These are phyloP conservation scores for Saccharomycopsis microspora DNA, from an alignment of 805 yeast genomes.

Conservation along the genomic window DNA sequence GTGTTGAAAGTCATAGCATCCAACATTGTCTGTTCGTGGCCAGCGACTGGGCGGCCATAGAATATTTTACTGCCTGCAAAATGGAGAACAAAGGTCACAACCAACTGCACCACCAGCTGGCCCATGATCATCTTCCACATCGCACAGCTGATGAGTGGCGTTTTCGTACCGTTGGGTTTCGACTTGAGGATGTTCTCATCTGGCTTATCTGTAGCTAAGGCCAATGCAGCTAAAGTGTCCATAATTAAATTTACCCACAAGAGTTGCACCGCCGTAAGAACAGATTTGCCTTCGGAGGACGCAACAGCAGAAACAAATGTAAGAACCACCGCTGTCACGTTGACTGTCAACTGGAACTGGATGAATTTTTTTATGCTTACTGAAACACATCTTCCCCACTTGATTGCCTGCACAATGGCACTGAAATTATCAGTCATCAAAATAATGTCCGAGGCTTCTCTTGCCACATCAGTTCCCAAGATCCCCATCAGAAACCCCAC, in stretches of 20 bases:
- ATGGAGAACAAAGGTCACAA: constrained; percentile 69
- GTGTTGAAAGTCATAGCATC: constrained; percentile 87
- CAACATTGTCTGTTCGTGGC: constrained; percentile 45
- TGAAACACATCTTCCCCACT: constrained; percentile 98
- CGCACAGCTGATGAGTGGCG: constrained; percentile 73
- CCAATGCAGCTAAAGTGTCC: constrained; percentile 97
- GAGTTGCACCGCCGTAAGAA: constrained; percentile 92
- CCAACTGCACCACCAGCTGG: constrained; percentile 69
- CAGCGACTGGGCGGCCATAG: constrained; percentile 24
- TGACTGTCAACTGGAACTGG: constrained; percentile 94
- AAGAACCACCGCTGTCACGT: constrained; percentile 88
- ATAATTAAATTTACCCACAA: constrained; percentile 96
- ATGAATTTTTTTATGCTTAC: constrained; percentile 89
- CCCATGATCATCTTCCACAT: constrained; percentile 99
- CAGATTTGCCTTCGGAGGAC: constrained; percentile 67
- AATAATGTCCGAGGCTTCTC: constrained; percentile 92
- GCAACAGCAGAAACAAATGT: constrained; percentile 93
- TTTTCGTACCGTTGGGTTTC: constrained; percentile 73
- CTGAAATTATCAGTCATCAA: constrained; percentile 91
- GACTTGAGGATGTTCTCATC: constrained; percentile 68
- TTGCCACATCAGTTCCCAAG: constrained; percentile 96
- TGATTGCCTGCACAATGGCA: constrained; percentile 91
- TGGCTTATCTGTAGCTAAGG: constrained; percentile 95
- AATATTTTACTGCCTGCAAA: constrained; percentile 65
- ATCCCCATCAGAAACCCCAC: constrained; percentile 99